A percentile compares a stretch with the other conserved stretches of the same genome.
phyloP scores from a whole-genome alignment of 1,284 basidiomycete species.

The Rhizopogon parksii region DNA sequence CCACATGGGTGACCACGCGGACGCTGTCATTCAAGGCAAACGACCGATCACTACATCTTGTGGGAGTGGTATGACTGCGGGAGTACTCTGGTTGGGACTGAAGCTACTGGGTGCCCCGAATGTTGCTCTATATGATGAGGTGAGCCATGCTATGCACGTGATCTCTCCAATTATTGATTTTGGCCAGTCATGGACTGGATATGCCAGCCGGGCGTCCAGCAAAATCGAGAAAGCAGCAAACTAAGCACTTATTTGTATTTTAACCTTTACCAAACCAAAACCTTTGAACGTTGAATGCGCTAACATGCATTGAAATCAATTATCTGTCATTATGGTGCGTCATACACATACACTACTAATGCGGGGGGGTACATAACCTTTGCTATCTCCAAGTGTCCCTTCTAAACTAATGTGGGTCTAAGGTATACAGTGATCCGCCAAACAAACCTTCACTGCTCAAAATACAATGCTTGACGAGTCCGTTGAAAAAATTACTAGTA shows the following conservation, averaged over 20 bases:
- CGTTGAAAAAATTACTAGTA: conserved; percentile 5
- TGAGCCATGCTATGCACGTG: conserved; percentile 29
- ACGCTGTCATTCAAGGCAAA: conserved; percentile 52
- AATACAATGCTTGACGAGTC: conserved; percentile 21
- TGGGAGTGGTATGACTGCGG: conserved; percentile 97
- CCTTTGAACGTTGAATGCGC: neutral
- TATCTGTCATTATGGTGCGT: conserved; percentile 2
- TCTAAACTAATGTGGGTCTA: conserved; percentile 11
- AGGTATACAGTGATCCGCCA: conserved; percentile 14
- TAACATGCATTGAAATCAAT: neutral
- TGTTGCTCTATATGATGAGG: conserved; percentile 80
- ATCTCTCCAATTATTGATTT: conserved; percentile 14
- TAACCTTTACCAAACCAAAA: neutral
- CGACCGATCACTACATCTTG: conserved; percentile 66
- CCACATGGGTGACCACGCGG: conserved; percentile 54
- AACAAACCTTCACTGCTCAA: conserved; percentile 12
- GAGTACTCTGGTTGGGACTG: conserved; percentile 84
- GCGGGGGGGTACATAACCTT: conserved; percentile 28
- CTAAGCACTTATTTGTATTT: neutral
- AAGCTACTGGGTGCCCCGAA: conserved; percentile 55
- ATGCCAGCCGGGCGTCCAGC: conserved; percentile 61
- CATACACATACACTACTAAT: conserved; percentile 14
- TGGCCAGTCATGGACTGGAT: conserved; percentile 77
- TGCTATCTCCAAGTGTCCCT: conserved; percentile 13
- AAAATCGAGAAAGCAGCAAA: conserved; percentile 43